Evolutionary conservation across 441 rosid genomes (phyloP).

Genomic region (Aquilaria agallochum): DNA sequence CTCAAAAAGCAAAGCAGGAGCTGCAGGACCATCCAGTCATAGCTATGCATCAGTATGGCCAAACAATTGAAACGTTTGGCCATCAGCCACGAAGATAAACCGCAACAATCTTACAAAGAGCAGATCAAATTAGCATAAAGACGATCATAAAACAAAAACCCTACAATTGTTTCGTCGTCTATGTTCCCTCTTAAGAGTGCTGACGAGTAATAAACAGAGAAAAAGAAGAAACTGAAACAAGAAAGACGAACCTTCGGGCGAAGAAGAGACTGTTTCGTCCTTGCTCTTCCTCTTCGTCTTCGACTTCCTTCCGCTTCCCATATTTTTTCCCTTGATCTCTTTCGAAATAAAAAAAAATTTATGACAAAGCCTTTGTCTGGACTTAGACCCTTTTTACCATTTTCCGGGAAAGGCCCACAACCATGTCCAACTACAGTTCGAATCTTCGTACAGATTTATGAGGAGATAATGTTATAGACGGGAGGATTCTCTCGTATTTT

Average conservation of each 20-base stretch:
- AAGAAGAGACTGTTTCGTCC: slow-evolving; percentile 31
- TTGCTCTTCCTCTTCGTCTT: slow-evolving; percentile 55
- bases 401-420: too few relatives aligned
- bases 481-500: too few relatives aligned
- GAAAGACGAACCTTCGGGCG: slow-evolving; percentile 36
- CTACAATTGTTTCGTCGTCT: neutral
- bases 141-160: neutral
- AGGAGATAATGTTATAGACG: too few relatives aligned
- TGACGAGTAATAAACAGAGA: neutral
- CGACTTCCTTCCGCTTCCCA: slow-evolving; percentile 61
- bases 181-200: neutral
- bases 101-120: neutral
- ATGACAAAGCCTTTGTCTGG: too few relatives aligned
- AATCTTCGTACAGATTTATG: too few relatives aligned
- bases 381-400: too few relatives aligned
- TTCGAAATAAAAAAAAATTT: too few relatives aligned
- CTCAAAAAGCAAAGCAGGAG: neutral
- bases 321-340: slow-evolving; percentile 12
- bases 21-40: neutral
- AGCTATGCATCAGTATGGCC: too few relatives aligned
- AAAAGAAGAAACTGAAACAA: neutral
- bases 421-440: too few relatives aligned
- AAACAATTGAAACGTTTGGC: neutral
- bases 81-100: neutral
- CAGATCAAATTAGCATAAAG: neutral